Evolutionary conservation across 768 basidiomycete genomes (phyloP).

Genomic region (Trametes meyenii): DNA sequence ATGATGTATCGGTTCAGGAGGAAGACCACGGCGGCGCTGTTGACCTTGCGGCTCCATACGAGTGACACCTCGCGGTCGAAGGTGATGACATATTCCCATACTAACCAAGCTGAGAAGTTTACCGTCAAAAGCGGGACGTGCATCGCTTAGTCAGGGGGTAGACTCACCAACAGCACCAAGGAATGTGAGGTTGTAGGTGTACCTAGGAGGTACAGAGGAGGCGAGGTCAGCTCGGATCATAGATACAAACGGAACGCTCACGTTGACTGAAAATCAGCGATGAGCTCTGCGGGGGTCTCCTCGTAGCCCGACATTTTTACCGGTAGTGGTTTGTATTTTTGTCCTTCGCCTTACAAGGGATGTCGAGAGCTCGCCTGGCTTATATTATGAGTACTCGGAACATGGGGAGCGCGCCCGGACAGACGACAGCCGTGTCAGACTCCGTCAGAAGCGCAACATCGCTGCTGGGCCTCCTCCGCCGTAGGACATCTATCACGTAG

Average conservation of each 20-base stretch:
- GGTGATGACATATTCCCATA: not conserved
- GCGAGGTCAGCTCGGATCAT: no score
- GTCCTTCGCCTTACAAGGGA: no score
- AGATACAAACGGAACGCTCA: not conserved
- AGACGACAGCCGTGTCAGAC: no score
- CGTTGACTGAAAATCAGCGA: not conserved
- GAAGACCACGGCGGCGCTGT: conserved; percentile 1
- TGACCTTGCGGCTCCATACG: conserved; percentile 1
- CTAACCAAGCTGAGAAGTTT: not conserved
- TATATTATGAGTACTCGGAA: no score
- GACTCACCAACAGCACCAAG: not conserved
- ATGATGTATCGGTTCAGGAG: conserved; percentile 6
- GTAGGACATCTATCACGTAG: no score
- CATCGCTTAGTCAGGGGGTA: not conserved
- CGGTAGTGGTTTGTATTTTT: no score
- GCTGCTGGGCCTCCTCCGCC: no score
- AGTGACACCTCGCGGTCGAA: conserved; percentile 3
- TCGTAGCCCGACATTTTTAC: not conserved
- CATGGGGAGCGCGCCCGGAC: no score
- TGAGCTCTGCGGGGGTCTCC: not conserved
- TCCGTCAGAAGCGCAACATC: no score
- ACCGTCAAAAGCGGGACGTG: no score
- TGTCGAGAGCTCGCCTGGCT: no score
- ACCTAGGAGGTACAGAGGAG: not conserved
- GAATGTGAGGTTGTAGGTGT: conserved; percentile 6